A percentile compares a stretch with the other conserved stretches of the same genome.
These are phyloP conservation scores for Dactylellina sp. DNA, from an alignment of 2,329 filamentous ascomycete genomes.

Conservation along the genomic window DNA sequence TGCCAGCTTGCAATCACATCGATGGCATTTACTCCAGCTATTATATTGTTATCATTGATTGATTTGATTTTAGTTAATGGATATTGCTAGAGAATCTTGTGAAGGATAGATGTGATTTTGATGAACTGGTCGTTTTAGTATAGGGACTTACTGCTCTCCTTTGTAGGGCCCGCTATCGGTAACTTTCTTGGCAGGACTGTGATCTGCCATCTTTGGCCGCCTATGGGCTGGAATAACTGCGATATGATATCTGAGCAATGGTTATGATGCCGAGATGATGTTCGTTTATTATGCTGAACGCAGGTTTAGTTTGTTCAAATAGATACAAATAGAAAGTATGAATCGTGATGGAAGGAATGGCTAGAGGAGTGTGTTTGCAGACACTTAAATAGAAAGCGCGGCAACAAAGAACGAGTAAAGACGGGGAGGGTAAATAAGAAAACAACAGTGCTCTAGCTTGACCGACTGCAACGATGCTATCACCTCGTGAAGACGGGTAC, in stretches of 20 bases:
- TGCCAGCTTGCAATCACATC: constrained; percentile 17
- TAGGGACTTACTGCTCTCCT: constrained; percentile 22
- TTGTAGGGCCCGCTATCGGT: constrained; percentile 15
- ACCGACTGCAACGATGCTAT: too few species aligned
- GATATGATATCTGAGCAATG: not conserved
- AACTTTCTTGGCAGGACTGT: not conserved
- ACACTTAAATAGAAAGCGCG: constrained; percentile 2
- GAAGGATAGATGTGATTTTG: not conserved
- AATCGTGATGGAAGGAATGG: not conserved
- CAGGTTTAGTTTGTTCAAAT: too few species aligned
- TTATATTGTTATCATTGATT: not conserved
- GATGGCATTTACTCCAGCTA: constrained; percentile 38
- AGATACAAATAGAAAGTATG: too few species aligned
- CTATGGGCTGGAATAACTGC: not conserved
- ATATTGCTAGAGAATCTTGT: not conserved
- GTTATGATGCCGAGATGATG: not conserved
- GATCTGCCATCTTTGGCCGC: not conserved
- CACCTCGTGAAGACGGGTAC: too few species aligned
- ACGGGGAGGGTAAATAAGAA: not conserved
- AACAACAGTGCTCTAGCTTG: not conserved
- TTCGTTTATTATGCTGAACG: too few species aligned
- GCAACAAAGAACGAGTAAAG: not conserved
- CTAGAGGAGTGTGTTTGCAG: not conserved
- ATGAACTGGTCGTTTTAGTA: too few species aligned
- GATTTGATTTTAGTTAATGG: not conserved